These are phyloP conservation scores for Nelumbo lutea DNA, from an alignment of 164 flowering plant species.

Conservation along the genomic window DNA sequence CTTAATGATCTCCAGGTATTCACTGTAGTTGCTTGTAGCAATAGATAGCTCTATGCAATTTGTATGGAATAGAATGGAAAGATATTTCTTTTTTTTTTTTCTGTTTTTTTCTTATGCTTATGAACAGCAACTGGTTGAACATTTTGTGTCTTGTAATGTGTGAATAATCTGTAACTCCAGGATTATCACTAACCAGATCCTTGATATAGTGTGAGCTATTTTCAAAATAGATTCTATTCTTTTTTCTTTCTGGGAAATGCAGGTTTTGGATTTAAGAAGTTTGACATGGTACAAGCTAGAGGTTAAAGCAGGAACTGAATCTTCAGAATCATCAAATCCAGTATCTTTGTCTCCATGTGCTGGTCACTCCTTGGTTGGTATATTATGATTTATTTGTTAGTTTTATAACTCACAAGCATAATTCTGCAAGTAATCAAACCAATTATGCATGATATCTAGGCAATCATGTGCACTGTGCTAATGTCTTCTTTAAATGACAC, in stretches of 20 bases:
- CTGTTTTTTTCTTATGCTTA: neutral
- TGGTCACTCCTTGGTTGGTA: slow-evolving; percentile 92
- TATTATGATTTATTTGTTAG: neutral
- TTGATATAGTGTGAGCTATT: neutral
- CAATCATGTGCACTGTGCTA: neutral
- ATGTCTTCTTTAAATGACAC: neutral
- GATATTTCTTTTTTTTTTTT: neutral
- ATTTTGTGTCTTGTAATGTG: neutral
- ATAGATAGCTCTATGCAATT: neutral
- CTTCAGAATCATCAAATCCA: slow-evolving; percentile 44
- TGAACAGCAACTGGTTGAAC: neutral
- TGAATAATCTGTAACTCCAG: neutral
- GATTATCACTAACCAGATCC: neutral
- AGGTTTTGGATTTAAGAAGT: slow-evolving; percentile 86
- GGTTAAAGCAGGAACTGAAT: slow-evolving; percentile 38
- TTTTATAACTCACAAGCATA: neutral
- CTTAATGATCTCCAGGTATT: slow-evolving; percentile 93
- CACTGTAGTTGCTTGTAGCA: neutral
- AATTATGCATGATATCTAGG: slow-evolving; percentile 9
- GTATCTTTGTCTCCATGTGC: slow-evolving; percentile 65
- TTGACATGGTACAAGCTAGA: slow-evolving; percentile 94
- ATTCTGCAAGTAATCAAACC: neutral
- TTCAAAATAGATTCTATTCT: neutral
- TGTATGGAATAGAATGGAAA: neutral
- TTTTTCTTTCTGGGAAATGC: slow-evolving; percentile 22